phyloP scores from a whole-genome alignment of 805 yeast species.

The Teunomyces tritomae region DNA sequence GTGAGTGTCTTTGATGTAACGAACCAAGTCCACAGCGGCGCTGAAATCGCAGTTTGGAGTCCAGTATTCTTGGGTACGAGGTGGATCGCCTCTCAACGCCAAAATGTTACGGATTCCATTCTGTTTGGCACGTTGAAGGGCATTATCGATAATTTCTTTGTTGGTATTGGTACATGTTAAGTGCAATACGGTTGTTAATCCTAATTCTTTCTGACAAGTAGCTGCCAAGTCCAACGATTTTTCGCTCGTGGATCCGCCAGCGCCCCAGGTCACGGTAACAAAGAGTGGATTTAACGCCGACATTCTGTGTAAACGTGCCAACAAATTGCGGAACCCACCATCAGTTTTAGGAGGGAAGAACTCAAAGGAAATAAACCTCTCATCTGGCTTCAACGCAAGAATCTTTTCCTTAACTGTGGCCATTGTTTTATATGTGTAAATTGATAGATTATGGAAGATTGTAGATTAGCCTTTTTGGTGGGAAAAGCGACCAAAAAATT shows the following conservation, averaged over 20 bases:
- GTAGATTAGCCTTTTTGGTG: background rate
- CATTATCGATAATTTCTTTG: conserved; percentile 69
- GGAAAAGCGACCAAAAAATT: background rate
- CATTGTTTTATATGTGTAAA: background rate
- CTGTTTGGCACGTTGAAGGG: conserved; percentile 65
- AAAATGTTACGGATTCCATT: conserved; percentile 85
- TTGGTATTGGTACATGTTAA: conserved; percentile 95
- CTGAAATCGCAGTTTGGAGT: conserved; percentile 55
- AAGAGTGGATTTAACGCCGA: conserved; percentile 83
- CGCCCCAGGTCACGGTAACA: conserved; percentile 97
- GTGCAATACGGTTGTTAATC: conserved; percentile 90
- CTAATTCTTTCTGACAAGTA: conserved; percentile 69
- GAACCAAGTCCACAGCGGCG: conserved; percentile 83
- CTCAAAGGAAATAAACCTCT: conserved; percentile 79
- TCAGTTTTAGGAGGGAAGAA: conserved; percentile 98
- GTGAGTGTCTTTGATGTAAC: conserved; percentile 65
- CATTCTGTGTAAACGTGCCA: conserved; percentile 87
- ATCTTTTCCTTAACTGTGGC: conserved; percentile 52
- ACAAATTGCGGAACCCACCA: conserved; percentile 76
- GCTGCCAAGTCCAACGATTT: conserved; percentile 83
- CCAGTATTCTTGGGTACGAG: conserved; percentile 70
- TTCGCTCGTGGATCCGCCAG: conserved; percentile 91
- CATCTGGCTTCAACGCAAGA: conserved; percentile 44
- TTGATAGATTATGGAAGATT: background rate
- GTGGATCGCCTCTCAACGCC: conserved; percentile 95